Evolutionary conservation across 805 yeast genomes (phyloP), one percentile per base, ranked within the genome.

Genomic region (Zygotorulaspora danielsina): DNA sequence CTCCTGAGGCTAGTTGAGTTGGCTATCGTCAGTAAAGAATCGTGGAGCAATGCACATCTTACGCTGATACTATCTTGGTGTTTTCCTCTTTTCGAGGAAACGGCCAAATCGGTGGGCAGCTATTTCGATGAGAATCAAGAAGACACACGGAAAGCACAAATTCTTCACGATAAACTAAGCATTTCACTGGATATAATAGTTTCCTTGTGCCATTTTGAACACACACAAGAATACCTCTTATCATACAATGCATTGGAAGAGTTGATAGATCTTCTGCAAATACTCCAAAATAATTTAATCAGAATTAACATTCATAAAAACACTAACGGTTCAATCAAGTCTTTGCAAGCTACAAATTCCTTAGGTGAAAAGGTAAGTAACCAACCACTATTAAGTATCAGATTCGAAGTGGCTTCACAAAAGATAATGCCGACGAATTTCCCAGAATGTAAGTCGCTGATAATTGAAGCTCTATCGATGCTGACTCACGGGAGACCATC

Each of bases 391-490:
- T 25, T 41, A 24, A 21, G 40, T 33, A 52, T 39, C 6, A 56
- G 65, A 29, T 47, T 61, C 3, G 62, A 59, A 39, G 42, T 34
- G 13, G 41, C 36, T 6, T 28, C 40, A 2, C 41, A 45, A 13
- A 43, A 36, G 9, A 56, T 63, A 19, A 50, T 47, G 30, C 46
- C 68, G 10, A 56, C 66, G 16, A 49, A 61, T 32, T 81, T 82
- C 44, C 93, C 94, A 0, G 73, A 76, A 29, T 71, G 78, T 9
- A 85, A 86, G 52, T 72, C 81, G 1, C 63, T 83, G 16, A 63
- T 83, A 8, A 73, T 88, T 19, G 89, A 84, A 50, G 70, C 81
- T 0, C 59, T 89, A 8, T 72, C 88, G 0, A 70, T 73, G 34
- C 57, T 88, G 33, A 70, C 75, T 0, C 72, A 72, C 46, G 65